A percentile compares a stretch with the other conserved stretches of the same genome.
Evolutionary conservation across 2,329 filamentous ascomycete genomes (phyloP).

Genomic region (Aspergillus bombycis): DNA sequence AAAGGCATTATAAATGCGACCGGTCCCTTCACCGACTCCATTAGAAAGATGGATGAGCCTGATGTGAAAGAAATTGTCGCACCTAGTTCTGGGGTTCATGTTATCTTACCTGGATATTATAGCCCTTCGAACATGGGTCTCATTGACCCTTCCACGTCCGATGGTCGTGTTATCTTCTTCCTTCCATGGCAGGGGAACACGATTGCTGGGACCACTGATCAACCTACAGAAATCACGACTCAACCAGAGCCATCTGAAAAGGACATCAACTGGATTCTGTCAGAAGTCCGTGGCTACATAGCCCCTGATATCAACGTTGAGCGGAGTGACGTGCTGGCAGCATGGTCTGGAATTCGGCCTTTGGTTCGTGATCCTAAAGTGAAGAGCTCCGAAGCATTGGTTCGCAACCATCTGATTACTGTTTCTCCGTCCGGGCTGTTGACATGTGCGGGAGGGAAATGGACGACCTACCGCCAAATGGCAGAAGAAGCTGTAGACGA

Average conservation of each 20-base stretch:
- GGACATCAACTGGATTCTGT: slow-evolving; percentile 85
- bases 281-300: slow-evolving; percentile 79
- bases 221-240: slow-evolving; percentile 69
- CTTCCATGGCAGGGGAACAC: slow-evolving; percentile 92
- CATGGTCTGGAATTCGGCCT: slow-evolving; percentile 86
- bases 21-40: slow-evolving; percentile 82
- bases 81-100: slow-evolving; percentile 81
- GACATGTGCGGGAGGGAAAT: slow-evolving; percentile 87
- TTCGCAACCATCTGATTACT: slow-evolving; percentile 83
- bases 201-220: slow-evolving; percentile 85
- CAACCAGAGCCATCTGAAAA: slow-evolving; percentile 80
- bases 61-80: slow-evolving; percentile 76
- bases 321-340: slow-evolving; percentile 82
- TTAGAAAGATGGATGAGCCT: slow-evolving; percentile 81
- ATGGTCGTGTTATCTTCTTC: slow-evolving; percentile 91
- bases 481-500: slow-evolving; percentile 86
- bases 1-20: slow-evolving; percentile 88
- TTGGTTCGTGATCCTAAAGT: slow-evolving; percentile 85
- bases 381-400: slow-evolving; percentile 81
- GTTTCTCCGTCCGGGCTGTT: slow-evolving; percentile 78
- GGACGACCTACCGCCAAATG: slow-evolving; percentile 94
- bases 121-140: slow-evolving; percentile 84
- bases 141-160: slow-evolving; percentile 83
- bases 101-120: slow-evolving; percentile 86
- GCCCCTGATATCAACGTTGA: slow-evolving; percentile 83